These are phyloP conservation scores for Zhuliangozyma parablackwelliae DNA, from an alignment of 1,139 yeast genomes.

Conservation along the genomic window DNA sequence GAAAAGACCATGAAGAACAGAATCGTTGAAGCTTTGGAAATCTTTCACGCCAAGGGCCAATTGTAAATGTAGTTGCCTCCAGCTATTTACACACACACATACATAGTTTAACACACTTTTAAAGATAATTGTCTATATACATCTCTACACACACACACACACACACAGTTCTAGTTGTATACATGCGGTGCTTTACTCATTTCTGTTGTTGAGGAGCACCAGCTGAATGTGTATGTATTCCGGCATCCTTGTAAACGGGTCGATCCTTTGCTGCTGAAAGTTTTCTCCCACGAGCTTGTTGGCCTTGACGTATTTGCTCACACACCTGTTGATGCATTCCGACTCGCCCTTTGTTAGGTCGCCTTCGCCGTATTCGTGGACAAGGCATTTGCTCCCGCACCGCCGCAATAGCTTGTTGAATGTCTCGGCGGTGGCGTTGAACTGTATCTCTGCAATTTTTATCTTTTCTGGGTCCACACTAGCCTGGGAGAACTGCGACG, in stretches of 20 bases:
- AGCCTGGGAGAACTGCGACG: conserved; percentile 39
- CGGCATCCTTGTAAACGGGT: conserved; percentile 34
- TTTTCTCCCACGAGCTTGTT: conserved; percentile 56
- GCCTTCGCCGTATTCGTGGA: conserved; percentile 69
- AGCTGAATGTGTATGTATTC: conserved; percentile 30
- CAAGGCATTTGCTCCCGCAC: conserved; percentile 70
- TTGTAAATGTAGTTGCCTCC: conserved; percentile 34
- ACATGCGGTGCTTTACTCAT: no score
- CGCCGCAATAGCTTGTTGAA: conserved; percentile 55
- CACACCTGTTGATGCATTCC: conserved; percentile 75
- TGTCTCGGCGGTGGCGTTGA: conserved; percentile 64
- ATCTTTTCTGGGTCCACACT: conserved; percentile 64
- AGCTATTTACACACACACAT: no score
- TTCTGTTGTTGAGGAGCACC: no score
- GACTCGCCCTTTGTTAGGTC: conserved; percentile 77
- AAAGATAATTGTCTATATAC: no score
- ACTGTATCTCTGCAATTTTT: conserved; percentile 70
- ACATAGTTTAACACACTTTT: no score
- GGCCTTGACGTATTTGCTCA: conserved; percentile 64
- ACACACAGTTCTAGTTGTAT: no score
- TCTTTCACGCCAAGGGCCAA: conserved; percentile 78
- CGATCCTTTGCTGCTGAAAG: conserved; percentile 27
- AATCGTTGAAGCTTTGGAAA: conserved; percentile 75
- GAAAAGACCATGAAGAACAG: conserved; percentile 95
- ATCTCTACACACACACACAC: no score